Percentiles rank a stretch among this genome's conserved stretches.
phyloP scores from a whole-genome alignment of 2,329 filamentous ascomycete genomes.

The Aspergillus jensenii region DNA sequence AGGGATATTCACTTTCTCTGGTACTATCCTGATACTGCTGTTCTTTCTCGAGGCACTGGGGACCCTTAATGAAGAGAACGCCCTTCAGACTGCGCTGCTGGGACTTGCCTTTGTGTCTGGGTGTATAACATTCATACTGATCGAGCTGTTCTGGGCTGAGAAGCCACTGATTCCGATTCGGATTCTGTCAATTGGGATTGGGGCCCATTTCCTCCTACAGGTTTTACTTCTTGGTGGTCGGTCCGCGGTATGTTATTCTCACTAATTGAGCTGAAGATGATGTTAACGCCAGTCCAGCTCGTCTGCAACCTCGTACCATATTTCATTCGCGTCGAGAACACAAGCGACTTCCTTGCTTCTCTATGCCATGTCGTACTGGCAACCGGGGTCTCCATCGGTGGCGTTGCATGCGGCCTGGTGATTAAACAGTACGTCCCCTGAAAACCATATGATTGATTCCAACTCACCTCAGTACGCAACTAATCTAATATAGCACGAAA shows the following conservation, averaged over 20 bases:
- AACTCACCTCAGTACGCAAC: neutral
- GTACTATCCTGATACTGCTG: slow-evolving; percentile 5
- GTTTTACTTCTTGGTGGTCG: slow-evolving; percentile 12
- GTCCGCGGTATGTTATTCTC: slow-evolving; percentile 11
- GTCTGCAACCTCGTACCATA: slow-evolving; percentile 16
- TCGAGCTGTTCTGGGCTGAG: slow-evolving; percentile 18
- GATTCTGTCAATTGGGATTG: slow-evolving; percentile 11
- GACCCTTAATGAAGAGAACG: neutral
- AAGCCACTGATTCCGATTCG: slow-evolving; percentile 20
- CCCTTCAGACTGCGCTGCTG: neutral
- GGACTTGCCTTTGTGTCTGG: neutral
- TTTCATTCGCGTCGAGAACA: slow-evolving; percentile 17
- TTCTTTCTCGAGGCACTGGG: slow-evolving; percentile 8
- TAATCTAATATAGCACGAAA: slow-evolving; percentile 1
- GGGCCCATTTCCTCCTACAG: slow-evolving; percentile 15
- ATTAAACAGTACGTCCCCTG: slow-evolving; percentile 14
- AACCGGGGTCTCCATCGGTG: slow-evolving; percentile 14
- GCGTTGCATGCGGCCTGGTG: slow-evolving; percentile 4
- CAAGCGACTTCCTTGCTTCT: slow-evolving; percentile 14
- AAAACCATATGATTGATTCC: no score
- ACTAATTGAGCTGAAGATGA: no score
- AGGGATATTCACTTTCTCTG: slow-evolving; percentile 11
- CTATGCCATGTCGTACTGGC: slow-evolving; percentile 12
- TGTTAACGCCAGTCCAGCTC: neutral
- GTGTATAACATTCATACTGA: slow-evolving; percentile 6